Conservation (phyloP, 2,329 filamentous ascomycete species). For the Pseudogymnoascus sp. region DNA sequence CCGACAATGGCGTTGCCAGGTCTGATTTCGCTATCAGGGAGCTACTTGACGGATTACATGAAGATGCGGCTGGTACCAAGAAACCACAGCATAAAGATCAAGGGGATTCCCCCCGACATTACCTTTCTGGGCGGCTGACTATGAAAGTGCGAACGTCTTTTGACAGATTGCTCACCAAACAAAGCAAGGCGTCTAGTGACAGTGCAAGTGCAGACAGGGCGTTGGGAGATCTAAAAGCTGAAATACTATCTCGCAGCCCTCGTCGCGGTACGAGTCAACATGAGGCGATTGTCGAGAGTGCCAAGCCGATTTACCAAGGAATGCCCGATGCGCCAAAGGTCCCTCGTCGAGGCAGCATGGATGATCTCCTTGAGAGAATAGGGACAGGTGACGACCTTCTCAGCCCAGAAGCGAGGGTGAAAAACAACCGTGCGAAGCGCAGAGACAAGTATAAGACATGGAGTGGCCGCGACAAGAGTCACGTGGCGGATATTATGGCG, state of each 20-base stretch:
- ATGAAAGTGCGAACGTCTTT: not conserved
- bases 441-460: conserved; percentile 22
- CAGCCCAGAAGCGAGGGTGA: not conserved
- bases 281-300: too few relatives aligned
- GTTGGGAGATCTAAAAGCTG: conserved; percentile 25
- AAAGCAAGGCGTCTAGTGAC: not conserved
- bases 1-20: conserved; percentile 15
- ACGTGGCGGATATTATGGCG: conserved; percentile 3
- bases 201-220: conserved; percentile 20
- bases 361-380: conserved; percentile 1
- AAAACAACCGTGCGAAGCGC: not conserved
- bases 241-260: conserved; percentile 17
- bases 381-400: not conserved
- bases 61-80: not conserved
- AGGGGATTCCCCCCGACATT: not conserved
- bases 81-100: not conserved
- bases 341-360: not conserved
- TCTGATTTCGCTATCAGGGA: conserved; percentile 21
- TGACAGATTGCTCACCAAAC: conserved; percentile 9
- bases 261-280: not conserved
- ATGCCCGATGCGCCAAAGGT: not conserved
- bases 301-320: not conserved
- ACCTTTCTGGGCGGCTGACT: not conserved
- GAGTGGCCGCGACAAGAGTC: conserved; percentile 22
- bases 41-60: not conserved